Conservation (phyloP, 495 filamentous ascomycete genomes). For the Neurospora intermedia region DNA sequence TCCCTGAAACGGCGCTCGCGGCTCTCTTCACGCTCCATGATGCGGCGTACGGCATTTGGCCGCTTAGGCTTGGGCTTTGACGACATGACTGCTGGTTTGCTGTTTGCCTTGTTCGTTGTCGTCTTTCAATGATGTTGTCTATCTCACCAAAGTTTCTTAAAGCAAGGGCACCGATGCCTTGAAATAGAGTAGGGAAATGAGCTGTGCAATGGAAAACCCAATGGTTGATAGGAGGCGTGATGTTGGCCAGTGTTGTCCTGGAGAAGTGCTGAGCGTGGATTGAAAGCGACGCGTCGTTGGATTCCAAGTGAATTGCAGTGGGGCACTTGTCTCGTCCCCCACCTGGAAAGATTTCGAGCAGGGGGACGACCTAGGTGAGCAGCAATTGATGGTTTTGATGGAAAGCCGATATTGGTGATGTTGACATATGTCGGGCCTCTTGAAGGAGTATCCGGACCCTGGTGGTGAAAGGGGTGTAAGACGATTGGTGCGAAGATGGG, state of each 20-base stretch:
- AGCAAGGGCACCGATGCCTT: neutral
- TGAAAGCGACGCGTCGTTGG: neutral
- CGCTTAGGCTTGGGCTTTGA: constrained; percentile 17
- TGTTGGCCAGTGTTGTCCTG: neutral
- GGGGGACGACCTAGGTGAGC: neutral
- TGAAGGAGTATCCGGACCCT: neutral
- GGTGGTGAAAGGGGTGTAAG: constrained; percentile 14
- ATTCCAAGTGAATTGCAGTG: neutral
- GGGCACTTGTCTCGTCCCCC: neutral
- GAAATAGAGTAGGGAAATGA: neutral
- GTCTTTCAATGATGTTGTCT: neutral
- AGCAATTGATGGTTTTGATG: neutral
- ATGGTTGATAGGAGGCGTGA: neutral
- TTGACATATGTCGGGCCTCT: neutral
- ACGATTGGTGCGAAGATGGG: constrained; percentile 18
- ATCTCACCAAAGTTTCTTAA: neutral
- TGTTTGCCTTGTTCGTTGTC: neutral
- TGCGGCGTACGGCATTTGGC: constrained; percentile 19
- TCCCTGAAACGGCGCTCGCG: constrained; percentile 16
- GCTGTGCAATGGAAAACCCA: neutral
- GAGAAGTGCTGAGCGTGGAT: neutral
- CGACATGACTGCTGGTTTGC: constrained; percentile 1
- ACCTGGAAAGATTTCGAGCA: neutral
- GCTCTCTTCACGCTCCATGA: constrained; percentile 20
- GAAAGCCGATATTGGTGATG: neutral